Conservation (phyloP, 2,329 filamentous ascomycete genomes). For the Hirsutella rhossiliensis region DNA sequence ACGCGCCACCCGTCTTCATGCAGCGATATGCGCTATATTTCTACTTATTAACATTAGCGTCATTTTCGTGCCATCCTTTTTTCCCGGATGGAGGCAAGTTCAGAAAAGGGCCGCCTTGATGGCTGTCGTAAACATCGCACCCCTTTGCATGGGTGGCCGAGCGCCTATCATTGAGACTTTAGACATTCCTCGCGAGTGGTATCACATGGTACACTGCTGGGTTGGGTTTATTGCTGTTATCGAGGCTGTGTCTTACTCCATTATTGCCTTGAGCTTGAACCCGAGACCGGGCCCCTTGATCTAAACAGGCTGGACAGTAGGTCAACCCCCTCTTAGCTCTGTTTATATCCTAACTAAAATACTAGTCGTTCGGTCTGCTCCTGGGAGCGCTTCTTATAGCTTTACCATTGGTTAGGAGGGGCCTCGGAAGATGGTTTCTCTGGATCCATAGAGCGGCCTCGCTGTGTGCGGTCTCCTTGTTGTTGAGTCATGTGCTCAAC, state of each 20-base stretch:
- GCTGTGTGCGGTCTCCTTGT: too few relatives aligned
- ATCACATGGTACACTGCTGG: too few relatives aligned
- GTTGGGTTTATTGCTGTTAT: too few relatives aligned
- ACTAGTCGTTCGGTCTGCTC: too few relatives aligned
- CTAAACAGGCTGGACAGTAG: slow-evolving; percentile 1
- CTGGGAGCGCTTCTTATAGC: too few relatives aligned
- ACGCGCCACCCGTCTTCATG: neutral
- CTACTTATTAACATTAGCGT: slow-evolving; percentile 1
- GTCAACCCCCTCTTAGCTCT: neutral
- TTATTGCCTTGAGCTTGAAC: too few relatives aligned
- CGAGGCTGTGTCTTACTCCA: too few relatives aligned
- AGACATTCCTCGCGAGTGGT: slow-evolving; percentile 2
- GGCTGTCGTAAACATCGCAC: slow-evolving; percentile 2
- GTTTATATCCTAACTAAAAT: too few relatives aligned
- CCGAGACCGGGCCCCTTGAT: neutral
- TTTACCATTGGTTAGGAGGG: too few relatives aligned
- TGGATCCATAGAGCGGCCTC: too few relatives aligned
- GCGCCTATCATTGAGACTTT: slow-evolving; percentile 2
- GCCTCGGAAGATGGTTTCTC: too few relatives aligned
- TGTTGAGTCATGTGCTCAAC: too few relatives aligned
- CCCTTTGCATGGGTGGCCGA: slow-evolving; percentile 1
- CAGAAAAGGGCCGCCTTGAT: slow-evolving; percentile 2
- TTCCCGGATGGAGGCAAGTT: slow-evolving; percentile 1
- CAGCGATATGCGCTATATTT: neutral
- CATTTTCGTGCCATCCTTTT: slow-evolving; percentile 1